A percentile compares a stretch with the other conserved stretches of the same genome.
Evolutionary conservation across 768 basidiomycete genomes (phyloP).

Genomic region (Panaeolus papilionaceus): DNA sequence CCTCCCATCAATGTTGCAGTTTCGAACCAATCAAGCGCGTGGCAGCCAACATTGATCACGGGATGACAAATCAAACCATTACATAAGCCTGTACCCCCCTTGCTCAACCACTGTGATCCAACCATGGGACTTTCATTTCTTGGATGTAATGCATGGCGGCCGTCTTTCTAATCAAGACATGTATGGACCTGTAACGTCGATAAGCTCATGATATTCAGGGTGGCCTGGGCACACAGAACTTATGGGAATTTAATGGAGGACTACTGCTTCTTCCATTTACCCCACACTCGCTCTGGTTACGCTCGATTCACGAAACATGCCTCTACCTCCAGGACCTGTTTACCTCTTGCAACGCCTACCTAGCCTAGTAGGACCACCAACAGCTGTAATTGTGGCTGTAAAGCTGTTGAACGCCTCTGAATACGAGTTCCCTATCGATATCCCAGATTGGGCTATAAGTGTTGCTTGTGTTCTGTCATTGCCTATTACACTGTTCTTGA

Average conservation of each 20-base stretch:
- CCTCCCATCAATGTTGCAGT: conserved; percentile 3
- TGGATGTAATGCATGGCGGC: not conserved
- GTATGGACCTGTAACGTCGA: not conserved
- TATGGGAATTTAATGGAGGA: conserved; percentile 5
- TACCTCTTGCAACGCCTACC: conserved; percentile 34
- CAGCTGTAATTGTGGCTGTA: conserved; percentile 26
- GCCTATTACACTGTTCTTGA: conserved; percentile 25
- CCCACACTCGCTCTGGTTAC: not conserved
- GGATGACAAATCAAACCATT: not conserved
- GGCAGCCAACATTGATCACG: conserved; percentile 1
- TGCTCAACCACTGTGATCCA: not conserved
- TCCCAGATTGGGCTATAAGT: conserved; percentile 24
- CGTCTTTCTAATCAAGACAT: conserved; percentile 5
- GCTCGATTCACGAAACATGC: conserved; percentile 17
- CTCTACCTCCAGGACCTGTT: conserved; percentile 39
- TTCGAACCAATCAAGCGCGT: not conserved
- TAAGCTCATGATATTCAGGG: not conserved
- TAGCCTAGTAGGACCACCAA: conserved; percentile 32
- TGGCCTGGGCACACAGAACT: not conserved
- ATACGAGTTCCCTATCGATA: conserved; percentile 17
- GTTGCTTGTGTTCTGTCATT: conserved; percentile 24
- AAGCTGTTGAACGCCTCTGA: conserved; percentile 22
- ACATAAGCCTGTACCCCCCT: not conserved
- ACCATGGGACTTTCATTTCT: not conserved
- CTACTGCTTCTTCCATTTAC: not conserved